Evolutionary conservation across 2,329 filamentous ascomycete genomes (phyloP), one percentile per base, ranked within the genome.

Genomic region (Pestalotiopsis sp.): DNA sequence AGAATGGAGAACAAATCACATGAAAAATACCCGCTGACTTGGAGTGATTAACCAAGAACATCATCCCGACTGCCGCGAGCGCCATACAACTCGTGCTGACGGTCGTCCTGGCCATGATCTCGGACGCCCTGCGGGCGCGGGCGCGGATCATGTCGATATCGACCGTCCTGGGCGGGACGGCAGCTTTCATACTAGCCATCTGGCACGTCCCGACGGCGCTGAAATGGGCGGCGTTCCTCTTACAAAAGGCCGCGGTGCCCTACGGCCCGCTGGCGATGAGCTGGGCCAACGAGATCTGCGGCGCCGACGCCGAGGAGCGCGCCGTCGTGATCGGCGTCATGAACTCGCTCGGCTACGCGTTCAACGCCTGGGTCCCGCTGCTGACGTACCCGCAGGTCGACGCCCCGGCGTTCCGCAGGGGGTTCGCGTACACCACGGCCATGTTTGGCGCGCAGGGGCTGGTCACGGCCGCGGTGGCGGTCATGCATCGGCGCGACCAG

Each of bases 61-160:
- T 83, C 59, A 84, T 85, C 27, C 83, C 84, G 0, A 86, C 83
- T 1, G 80, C 80, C 1, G 80, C 84, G 6, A 81, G 80, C 38
- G 87, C 84, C 0, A 83, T 89, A 2, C 85, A 87, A 69, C 82
- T 88, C 0, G 80, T 88, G 2, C 82, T 83, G 2, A 89, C 87
- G 0, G 78, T 90, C 0, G 73, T 79, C 4, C 86, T 87, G 70
- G 86, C 86, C 9, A 88, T 86, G 79, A 79, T 83, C 2, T 88
- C 86, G 11, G 87, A 89, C 38, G 81, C 85, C 4, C 79, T 83
- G 4, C 75, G 75, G 2, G 75, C 74, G 20, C 71, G 78, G 20
- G 73, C 77, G 4, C 52, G 72, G 9, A 73, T 79, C 56, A 80
- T 80, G 77, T 76, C 73, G 7, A 72, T 79, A 7, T 73, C 76